Conservation (phyloP, 257 asterid genomes). For the Solanum chaucha region DNA sequence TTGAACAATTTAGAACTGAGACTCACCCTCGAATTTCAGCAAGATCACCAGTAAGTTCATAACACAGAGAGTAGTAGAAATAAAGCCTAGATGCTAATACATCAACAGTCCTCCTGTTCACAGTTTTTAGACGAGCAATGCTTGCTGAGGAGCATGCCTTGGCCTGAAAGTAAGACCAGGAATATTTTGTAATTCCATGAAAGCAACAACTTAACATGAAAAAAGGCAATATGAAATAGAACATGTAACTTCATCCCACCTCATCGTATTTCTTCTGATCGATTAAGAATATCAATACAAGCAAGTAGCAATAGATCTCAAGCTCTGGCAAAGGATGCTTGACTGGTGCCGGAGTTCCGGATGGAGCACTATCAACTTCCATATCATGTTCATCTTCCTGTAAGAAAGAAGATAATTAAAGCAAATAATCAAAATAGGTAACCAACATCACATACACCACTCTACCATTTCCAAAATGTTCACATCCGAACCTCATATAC, state of each 20-base stretch:
- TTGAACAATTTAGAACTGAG: background rate
- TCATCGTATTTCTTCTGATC: conserved; percentile 69
- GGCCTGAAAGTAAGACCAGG: conserved; percentile 40
- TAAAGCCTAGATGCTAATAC: conserved; percentile 83
- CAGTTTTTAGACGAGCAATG: conserved; percentile 67
- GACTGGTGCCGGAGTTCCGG: conserved; percentile 42
- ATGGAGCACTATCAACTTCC: conserved; percentile 72
- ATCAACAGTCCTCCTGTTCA: conserved; percentile 74
- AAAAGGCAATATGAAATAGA: background rate
- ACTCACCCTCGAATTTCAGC: conserved; percentile 84
- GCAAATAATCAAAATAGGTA: background rate
- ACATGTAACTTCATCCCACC: conserved; percentile 18
- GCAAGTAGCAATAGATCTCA: conserved; percentile 77
- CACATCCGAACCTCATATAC: background rate
- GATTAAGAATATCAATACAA: conserved; percentile 59
- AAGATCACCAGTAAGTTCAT: conserved; percentile 82
- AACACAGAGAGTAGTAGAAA: conserved; percentile 76
- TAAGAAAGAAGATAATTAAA: conserved; percentile 6
- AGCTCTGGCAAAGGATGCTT: conserved; percentile 69
- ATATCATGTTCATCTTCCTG: conserved; percentile 66
- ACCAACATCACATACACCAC: background rate
- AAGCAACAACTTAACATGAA: background rate
- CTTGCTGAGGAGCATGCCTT: conserved; percentile 88
- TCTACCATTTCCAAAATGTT: background rate
- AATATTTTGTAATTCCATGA: background rate